These are phyloP conservation scores for Sordariomycetes sp. DNA, from an alignment of 2,329 filamentous ascomycete species.

Conservation along the genomic window DNA sequence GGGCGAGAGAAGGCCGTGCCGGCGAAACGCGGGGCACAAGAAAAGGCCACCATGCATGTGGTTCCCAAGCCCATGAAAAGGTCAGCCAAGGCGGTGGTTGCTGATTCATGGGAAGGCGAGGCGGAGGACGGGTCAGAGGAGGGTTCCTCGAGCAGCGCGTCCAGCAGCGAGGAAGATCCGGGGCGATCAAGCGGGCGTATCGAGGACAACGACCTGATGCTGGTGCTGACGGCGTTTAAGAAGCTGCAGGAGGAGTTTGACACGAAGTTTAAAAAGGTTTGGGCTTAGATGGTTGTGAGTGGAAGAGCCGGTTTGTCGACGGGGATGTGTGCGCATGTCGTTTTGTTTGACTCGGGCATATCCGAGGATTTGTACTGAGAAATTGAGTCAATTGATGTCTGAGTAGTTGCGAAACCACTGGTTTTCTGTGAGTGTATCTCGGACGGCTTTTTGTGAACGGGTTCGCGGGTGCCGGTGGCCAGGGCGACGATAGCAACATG, in stretches of 20 bases:
- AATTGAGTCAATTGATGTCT: background rate
- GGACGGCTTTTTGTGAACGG: too few relatives aligned
- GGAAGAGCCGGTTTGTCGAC: background rate
- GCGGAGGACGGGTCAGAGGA: slow-evolving; percentile 16
- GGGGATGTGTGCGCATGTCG: background rate
- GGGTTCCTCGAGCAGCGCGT: background rate
- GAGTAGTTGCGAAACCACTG: background rate
- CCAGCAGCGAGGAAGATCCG: background rate
- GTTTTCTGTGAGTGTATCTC: too few relatives aligned
- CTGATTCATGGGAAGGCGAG: slow-evolving; percentile 37
- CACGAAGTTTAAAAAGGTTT: slow-evolving; percentile 50
- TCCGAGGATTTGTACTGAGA: too few relatives aligned
- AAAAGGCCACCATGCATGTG: background rate
- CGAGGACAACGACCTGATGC: slow-evolving; percentile 32
- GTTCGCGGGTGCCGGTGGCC: too few relatives aligned
- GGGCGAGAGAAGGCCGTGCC: slow-evolving; percentile 24
- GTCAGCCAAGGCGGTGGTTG: slow-evolving; percentile 4
- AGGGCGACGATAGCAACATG: too few relatives aligned
- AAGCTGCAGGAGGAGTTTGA: slow-evolving; percentile 49
- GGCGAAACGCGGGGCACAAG: background rate
- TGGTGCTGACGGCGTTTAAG: slow-evolving; percentile 49
- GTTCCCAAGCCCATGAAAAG: background rate
- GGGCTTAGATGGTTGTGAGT: slow-evolving; percentile 29
- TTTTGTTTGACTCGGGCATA: background rate
- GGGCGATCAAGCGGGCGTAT: slow-evolving; percentile 9